phyloP scores from a whole-genome alignment of 1,284 basidiomycete genomes.

The Pyrrhoderma lamaoense region DNA sequence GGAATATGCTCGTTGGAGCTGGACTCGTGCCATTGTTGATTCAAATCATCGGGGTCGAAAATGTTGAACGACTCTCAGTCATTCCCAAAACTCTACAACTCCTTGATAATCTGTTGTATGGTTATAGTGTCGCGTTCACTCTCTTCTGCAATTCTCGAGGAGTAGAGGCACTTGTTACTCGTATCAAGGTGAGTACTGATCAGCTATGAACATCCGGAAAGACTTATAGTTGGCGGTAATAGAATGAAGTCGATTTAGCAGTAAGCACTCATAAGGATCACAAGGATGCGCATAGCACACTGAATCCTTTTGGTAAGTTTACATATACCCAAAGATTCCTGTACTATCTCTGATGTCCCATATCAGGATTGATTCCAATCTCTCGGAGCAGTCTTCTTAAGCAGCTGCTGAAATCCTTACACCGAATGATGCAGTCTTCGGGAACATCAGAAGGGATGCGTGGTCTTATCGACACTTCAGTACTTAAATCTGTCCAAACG shows the following conservation, averaged over 20 bases:
- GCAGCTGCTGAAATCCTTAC: conserved; percentile 87
- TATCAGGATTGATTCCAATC: conserved; percentile 55
- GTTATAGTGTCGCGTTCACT: conserved; percentile 81
- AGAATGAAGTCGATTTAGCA: conserved; percentile 70
- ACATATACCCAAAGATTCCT: not conserved
- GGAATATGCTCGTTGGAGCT: conserved; percentile 95
- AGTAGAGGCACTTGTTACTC: conserved; percentile 76
- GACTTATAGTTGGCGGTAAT: no score
- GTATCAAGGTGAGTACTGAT: conserved; percentile 66
- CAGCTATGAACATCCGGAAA: conserved; percentile 5
- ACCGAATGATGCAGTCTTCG: conserved; percentile 94
- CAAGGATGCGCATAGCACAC: conserved; percentile 40
- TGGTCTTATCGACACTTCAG: conserved; percentile 87
- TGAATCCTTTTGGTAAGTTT: conserved; percentile 48
- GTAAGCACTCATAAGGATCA: conserved; percentile 48
- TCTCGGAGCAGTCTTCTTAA: conserved; percentile 74
- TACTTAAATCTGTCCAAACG: conserved; percentile 82
- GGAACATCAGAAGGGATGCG: conserved; percentile 92
- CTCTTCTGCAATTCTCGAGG: conserved; percentile 84
- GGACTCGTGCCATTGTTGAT: conserved; percentile 87
- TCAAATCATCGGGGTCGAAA: conserved; percentile 76
- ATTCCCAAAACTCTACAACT: conserved; percentile 88
- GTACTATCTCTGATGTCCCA: conserved; percentile 5
- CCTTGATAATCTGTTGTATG: conserved; percentile 89
- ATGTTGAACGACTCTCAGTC: conserved; percentile 59